A percentile compares a stretch with the other conserved stretches of the same genome.
These are phyloP conservation scores for Cytospora chrysosperma DNA, from an alignment of 2,329 filamentous ascomycete species.

Conservation along the genomic window DNA sequence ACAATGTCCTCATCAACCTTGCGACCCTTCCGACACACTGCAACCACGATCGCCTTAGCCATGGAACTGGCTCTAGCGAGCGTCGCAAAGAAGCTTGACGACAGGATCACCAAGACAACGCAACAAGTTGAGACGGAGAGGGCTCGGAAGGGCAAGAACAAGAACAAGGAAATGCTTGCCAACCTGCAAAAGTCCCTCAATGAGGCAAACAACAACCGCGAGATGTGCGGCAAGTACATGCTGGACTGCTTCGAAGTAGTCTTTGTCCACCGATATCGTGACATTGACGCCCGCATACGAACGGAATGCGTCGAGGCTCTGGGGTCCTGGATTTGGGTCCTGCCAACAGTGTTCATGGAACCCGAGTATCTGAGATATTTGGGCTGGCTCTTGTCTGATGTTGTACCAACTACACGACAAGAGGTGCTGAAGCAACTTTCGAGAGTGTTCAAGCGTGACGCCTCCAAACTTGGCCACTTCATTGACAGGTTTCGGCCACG, in stretches of 20 bases:
- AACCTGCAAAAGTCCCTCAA: slow-evolving; percentile 71
- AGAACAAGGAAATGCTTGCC: slow-evolving; percentile 76
- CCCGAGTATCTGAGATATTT: slow-evolving; percentile 88
- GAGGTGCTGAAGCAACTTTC: slow-evolving; percentile 84
- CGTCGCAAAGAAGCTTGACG: slow-evolving; percentile 45
- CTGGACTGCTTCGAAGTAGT: slow-evolving; percentile 88
- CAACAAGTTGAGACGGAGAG: slow-evolving; percentile 78
- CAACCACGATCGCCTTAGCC: slow-evolving; percentile 78
- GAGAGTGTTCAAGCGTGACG: slow-evolving; percentile 75
- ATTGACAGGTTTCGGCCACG: slow-evolving; percentile 87
- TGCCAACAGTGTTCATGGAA: slow-evolving; percentile 87
- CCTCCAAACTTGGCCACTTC: slow-evolving; percentile 84
- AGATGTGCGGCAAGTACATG: slow-evolving; percentile 68
- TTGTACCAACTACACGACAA: slow-evolving; percentile 69
- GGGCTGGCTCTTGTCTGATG: slow-evolving; percentile 92
- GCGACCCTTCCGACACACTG: slow-evolving; percentile 90
- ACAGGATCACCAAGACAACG: slow-evolving; percentile 69
- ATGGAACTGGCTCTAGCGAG: slow-evolving; percentile 72
- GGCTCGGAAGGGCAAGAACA: slow-evolving; percentile 61
- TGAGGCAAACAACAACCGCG: slow-evolving; percentile 67
- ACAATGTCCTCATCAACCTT: slow-evolving; percentile 87
- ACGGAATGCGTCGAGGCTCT: slow-evolving; percentile 85
- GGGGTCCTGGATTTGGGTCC: slow-evolving; percentile 81
- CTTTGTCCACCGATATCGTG: slow-evolving; percentile 93
- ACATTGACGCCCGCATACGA: slow-evolving; percentile 86